Evolutionary conservation across 1,139 yeast species (phyloP).

Genomic region (Candida gigantensis): DNA sequence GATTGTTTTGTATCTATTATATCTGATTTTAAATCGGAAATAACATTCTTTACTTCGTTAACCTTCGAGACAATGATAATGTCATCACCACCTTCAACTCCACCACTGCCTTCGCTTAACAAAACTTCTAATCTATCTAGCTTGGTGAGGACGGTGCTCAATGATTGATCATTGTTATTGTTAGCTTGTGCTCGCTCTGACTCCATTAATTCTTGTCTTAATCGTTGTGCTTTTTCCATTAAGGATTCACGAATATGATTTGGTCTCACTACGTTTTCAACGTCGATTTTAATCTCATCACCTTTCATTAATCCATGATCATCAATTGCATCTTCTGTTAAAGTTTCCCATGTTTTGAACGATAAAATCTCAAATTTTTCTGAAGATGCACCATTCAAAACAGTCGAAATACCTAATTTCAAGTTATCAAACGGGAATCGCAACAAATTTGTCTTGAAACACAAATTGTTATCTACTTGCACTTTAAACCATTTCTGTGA

Average conservation of each 20-base stretch:
- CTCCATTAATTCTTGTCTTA: constrained; percentile 20
- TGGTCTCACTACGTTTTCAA: constrained; percentile 18
- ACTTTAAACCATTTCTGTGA: constrained; percentile 49
- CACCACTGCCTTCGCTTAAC: background rate
- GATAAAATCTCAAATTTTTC: constrained; percentile 65
- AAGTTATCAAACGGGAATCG: constrained; percentile 34
- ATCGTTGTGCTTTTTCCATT: constrained; percentile 37
- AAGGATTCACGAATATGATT: constrained; percentile 35
- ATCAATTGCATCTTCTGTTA: constrained; percentile 56
- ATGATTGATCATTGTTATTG: background rate
- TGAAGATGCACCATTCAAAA: constrained; percentile 34
- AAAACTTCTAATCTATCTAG: constrained; percentile 8
- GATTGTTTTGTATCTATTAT: constrained; percentile 3
- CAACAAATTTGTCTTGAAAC: constrained; percentile 63
- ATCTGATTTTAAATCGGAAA: constrained; percentile 2
- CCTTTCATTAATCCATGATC: constrained; percentile 57
- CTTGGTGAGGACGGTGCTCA: constrained; percentile 5
- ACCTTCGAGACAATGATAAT: constrained; percentile 2
- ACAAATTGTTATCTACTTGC: constrained; percentile 68
- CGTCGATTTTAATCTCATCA: constrained; percentile 36
- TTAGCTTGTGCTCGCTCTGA: no score
- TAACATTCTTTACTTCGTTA: constrained; percentile 3
- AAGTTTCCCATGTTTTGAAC: constrained; percentile 52
- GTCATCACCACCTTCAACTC: constrained; percentile 4
- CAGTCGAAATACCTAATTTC: constrained; percentile 55